phyloP scores from a whole-genome alignment of 352 stramenopile species.

The Pythium aristosporum region DNA sequence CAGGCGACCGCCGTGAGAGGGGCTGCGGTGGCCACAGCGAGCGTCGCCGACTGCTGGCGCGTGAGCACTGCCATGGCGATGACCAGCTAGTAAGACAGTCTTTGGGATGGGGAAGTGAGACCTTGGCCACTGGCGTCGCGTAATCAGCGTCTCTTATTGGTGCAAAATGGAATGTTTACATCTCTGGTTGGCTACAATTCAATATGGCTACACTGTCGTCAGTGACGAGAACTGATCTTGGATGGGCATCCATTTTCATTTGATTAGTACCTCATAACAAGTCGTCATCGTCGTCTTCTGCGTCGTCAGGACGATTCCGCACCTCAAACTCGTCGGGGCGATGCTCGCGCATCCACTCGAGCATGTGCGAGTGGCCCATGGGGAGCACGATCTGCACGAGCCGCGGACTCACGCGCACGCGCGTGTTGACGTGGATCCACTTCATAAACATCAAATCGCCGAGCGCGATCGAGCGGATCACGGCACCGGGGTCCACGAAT shows the following conservation, averaged over 20 bases:
- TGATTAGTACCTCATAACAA: background rate
- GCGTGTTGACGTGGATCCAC: constrained; percentile 29
- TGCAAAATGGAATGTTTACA: background rate
- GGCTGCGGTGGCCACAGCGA: constrained; percentile 14
- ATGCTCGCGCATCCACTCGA: constrained; percentile 22
- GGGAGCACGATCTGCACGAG: constrained; percentile 18
- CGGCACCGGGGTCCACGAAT: constrained; percentile 27
- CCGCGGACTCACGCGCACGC: constrained; percentile 7
- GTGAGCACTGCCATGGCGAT: constrained; percentile 8
- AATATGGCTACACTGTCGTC: constrained; percentile 9
- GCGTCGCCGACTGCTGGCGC: constrained; percentile 16
- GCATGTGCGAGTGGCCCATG: constrained; percentile 19
- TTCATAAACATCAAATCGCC: constrained; percentile 32
- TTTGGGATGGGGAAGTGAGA: constrained; percentile 3
- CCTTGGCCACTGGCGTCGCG: constrained; percentile 13
- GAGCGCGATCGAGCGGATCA: constrained; percentile 11
- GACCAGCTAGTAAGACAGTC: background rate
- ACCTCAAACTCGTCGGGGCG: constrained; percentile 6
- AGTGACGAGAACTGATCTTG: background rate
- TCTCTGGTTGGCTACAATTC: constrained; percentile 11
- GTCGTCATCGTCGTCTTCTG: background rate
- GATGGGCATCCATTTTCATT: background rate
- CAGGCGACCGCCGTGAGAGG: constrained; percentile 25
- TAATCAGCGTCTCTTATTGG: constrained; percentile 16
- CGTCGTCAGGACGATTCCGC: background rate